phyloP scores from a whole-genome alignment of 768 basidiomycete species.

The Collybiopsis confluens region DNA sequence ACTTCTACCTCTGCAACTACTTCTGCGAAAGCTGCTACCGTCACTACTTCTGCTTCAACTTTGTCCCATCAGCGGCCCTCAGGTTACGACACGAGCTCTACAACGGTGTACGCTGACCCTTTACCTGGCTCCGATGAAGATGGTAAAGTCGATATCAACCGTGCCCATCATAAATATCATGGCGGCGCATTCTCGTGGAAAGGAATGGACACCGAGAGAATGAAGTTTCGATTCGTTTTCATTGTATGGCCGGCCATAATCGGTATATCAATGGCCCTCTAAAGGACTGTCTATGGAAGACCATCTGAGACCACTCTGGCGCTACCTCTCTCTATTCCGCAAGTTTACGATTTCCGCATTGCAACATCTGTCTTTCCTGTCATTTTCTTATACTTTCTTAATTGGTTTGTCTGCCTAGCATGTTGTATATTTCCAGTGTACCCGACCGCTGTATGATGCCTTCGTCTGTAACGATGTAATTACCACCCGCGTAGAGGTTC shows the following conservation, averaged over 20 bases:
- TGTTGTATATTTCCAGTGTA: too few relatives aligned
- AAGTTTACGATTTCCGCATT: too few relatives aligned
- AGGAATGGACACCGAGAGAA: constrained; percentile 27
- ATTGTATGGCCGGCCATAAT: constrained; percentile 54
- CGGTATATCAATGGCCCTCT: constrained; percentile 53
- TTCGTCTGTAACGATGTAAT: too few relatives aligned
- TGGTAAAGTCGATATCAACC: neutral
- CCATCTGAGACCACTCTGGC: neutral
- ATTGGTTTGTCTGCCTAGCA: too few relatives aligned
- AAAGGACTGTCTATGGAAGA: neutral
- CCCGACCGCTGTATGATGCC: too few relatives aligned
- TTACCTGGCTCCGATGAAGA: neutral
- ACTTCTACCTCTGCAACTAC: neutral
- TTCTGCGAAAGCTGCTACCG: neutral
- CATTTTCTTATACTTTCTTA: too few relatives aligned
- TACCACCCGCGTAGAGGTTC: too few relatives aligned
- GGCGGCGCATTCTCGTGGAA: constrained; percentile 6
- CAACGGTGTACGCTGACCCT: constrained; percentile 5
- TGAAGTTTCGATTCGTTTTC: constrained; percentile 45
- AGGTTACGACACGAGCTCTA: neutral
- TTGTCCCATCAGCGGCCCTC: neutral
- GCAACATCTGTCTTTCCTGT: too few relatives aligned
- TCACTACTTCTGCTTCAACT: neutral
- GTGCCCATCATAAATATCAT: neutral
- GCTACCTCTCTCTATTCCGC: too few relatives aligned